Evolutionary conservation across 768 basidiomycete species (phyloP), one percentile per base, ranked within the genome.

Genomic region (Amanita fuliginea): DNA sequence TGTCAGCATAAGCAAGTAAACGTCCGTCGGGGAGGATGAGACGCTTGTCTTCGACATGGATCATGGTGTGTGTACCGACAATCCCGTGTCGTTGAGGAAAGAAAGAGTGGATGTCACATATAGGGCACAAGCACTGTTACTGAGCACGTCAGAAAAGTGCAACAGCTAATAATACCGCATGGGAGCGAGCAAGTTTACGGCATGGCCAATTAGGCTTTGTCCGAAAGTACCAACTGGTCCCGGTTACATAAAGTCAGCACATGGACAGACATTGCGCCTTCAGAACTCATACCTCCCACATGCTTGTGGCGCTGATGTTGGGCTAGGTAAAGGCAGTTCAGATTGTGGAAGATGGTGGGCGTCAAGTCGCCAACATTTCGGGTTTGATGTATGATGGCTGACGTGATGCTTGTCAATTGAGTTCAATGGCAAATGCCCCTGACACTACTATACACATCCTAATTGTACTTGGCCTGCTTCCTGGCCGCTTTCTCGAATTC

Each of bases 401-500:
- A 40, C 39, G 9, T 37, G 13, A 40, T 40, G 7, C 4, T 21
- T 40, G 2, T 18, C 4, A 9, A 28, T 28, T 30, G 5, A 24
- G 22, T 2, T 24, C 5, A 5, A 24, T n/a, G n/a, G n/a, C n/a
- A n/a, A 28, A 28, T 4, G 18, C 28, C 24, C 14, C 10, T 16
- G 43, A n/a, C 28, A 22, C 22, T 18, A 44, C 22, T 18, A 22
- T 46, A 46, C 21, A 36, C 21, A 18, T 4, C 4, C 24, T 26
- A 6, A 26, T 30, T 30, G 22, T 22, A 22, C 46, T 40, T 43
- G 32, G 61, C 51, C 37, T 50, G 53, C 54, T 62, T 58, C 59
- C 75, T 69, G n/a, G 69, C 68, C 33, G 62, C 59, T 52, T 63
- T 66, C 65, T 84, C 86, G 59, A 85, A 90, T 57, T 77, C 72